A percentile compares a stretch with the other conserved stretches of the same genome.
phyloP scores from a whole-genome alignment of 345 rosid species.

The Eucalyptus decipiens region DNA sequence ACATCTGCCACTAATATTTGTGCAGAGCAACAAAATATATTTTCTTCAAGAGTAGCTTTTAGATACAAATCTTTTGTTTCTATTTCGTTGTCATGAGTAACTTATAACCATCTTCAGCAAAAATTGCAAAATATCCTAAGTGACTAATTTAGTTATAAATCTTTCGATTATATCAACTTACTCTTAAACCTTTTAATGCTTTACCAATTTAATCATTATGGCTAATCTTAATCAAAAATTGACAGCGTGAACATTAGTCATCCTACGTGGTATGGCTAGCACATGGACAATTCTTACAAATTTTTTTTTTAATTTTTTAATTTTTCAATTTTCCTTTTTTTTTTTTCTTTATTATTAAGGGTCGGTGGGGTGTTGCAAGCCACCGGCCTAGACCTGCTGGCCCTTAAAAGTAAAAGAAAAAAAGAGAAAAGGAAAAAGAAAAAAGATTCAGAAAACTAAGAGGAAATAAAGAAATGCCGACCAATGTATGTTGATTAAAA shows the following conservation, averaged over 20 bases:
- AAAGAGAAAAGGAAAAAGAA: rapidly evolving
- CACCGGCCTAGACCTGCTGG: not conserved
- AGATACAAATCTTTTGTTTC: not conserved
- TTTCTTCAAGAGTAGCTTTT: not conserved
- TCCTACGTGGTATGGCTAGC: not conserved
- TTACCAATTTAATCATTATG: not conserved
- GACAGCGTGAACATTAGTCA: rapidly evolving
- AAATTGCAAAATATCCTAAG: not conserved
- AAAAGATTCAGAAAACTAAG: not conserved
- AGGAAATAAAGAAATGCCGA: not conserved
- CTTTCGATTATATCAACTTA: not conserved
- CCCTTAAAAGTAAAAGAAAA: not conserved
- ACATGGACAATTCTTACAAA: not conserved
- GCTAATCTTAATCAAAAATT: not conserved
- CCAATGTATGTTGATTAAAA: not conserved
- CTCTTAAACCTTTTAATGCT: not conserved
- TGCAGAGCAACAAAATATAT: not conserved
- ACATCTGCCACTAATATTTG: not conserved
- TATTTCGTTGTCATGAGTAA: not conserved
- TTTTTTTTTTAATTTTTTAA: not conserved
- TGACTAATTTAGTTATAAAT: not conserved
- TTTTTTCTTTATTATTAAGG: not conserved
- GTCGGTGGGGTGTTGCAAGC: not conserved
- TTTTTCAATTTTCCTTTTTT: not conserved
- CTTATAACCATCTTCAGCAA: not conserved